A percentile compares a stretch with the other conserved stretches of the same genome.
These are phyloP conservation scores for Heterobasidion irregulare DNA, from an alignment of 1,284 basidiomycete genomes.

Conservation along the genomic window DNA sequence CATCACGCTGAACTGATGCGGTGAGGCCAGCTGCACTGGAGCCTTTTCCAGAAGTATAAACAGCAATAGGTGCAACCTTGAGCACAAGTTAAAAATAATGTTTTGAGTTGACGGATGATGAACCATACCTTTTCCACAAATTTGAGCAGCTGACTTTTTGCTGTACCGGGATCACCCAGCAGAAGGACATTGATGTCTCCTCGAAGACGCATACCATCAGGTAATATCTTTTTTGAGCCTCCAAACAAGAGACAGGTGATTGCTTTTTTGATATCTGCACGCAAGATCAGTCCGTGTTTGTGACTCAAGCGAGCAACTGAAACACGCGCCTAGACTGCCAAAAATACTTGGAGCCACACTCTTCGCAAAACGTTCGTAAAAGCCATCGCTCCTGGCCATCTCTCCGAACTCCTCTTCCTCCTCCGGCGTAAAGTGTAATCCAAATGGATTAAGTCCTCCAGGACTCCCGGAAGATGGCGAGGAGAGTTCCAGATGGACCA, in stretches of 20 bases:
- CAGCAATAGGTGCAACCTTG: conserved; percentile 91
- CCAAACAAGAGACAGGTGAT: conserved; percentile 94
- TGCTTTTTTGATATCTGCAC: conserved; percentile 93
- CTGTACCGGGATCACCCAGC: conserved; percentile 96
- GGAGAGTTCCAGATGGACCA: conserved; percentile 86
- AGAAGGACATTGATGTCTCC: conserved; percentile 98
- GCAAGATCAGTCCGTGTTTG: conserved; percentile 2
- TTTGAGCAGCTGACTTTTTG: conserved; percentile 95
- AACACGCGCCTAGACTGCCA: conserved; percentile 74
- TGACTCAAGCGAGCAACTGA: not conserved
- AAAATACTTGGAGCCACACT: conserved; percentile 98
- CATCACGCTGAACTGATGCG: conserved; percentile 93
- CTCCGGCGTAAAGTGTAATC: conserved; percentile 84
- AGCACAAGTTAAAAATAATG: not conserved
- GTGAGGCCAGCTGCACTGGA: conserved; percentile 98
- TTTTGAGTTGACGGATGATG: not conserved
- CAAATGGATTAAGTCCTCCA: conserved; percentile 67
- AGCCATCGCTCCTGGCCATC: conserved; percentile 82
- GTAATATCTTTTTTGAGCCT: conserved; percentile 96
- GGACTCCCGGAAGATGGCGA: conserved; percentile 67
- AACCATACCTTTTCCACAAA: conserved; percentile 91
- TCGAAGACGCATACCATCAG: conserved; percentile 94
- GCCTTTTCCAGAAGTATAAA: conserved; percentile 98
- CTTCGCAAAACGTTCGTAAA: conserved; percentile 91
- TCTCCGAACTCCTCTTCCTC: conserved; percentile 95